A percentile compares a stretch with the other conserved stretches of the same genome.
These are phyloP conservation scores for Kwoniella sp. DNA, from an alignment of 768 basidiomycete genomes.

Conservation along the genomic window DNA sequence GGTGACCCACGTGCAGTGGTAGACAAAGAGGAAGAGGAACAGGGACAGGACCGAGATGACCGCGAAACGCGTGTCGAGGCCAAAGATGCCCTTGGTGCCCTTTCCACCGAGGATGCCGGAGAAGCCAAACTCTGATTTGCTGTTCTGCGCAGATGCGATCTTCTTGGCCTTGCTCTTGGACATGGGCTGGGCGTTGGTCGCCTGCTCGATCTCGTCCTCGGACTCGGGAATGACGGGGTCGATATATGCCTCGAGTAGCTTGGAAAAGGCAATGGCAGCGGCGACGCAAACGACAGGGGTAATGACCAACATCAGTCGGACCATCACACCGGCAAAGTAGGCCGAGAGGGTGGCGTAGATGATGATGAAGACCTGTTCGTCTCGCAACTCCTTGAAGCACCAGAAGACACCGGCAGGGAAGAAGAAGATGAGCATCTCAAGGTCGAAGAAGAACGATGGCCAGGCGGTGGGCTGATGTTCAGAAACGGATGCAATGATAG, in stretches of 20 bases:
- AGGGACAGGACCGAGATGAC: conserved; percentile 70
- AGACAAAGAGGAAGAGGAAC: conserved; percentile 82
- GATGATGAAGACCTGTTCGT: conserved; percentile 97
- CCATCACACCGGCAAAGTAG: conserved; percentile 99
- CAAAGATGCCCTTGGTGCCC: conserved; percentile 63
- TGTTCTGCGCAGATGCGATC: conserved; percentile 49
- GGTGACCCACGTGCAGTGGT: conserved; percentile 97
- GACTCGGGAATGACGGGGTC: conserved; percentile 70
- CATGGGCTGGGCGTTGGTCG: conserved; percentile 42
- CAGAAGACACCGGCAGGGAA: conserved; percentile 95
- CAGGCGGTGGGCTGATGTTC: conserved; percentile 99
- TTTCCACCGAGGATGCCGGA: conserved; percentile 29
- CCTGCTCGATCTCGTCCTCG: conserved; percentile 32
- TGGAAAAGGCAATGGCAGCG: conserved; percentile 83
- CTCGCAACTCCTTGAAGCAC: conserved; percentile 88
- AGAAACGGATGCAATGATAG: conserved; percentile 97
- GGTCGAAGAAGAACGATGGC: conserved; percentile 99
- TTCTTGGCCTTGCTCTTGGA: conserved; percentile 63
- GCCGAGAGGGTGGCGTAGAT: conserved; percentile 93
- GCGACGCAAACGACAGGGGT: conserved; percentile 95
- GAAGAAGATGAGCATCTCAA: conserved; percentile 92
- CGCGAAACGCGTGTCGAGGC: conserved; percentile 72
- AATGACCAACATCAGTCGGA: conserved; percentile 93
- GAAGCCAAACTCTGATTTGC: conserved; percentile 51
- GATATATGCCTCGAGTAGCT: conserved; percentile 81